Conservation (phyloP, 1,139 yeast genomes). For the Protomyces macrosporus region DNA sequence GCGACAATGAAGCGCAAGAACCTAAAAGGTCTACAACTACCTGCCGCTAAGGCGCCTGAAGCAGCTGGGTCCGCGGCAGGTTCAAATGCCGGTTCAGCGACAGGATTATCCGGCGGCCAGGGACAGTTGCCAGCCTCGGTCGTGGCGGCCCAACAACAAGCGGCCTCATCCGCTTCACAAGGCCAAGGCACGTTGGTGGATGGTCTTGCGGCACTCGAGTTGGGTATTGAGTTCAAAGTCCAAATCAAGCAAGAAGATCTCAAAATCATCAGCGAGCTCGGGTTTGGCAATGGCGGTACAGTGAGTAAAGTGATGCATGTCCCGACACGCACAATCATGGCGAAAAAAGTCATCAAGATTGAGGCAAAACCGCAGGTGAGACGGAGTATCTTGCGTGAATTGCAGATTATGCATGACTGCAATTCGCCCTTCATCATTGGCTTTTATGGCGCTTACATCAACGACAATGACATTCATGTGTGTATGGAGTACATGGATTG, state of each 20-base stretch:
- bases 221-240: constrained; percentile 48
- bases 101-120: not conserved
- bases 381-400: constrained; percentile 80
- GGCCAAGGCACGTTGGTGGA: constrained; percentile 33
- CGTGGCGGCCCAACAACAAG: not conserved
- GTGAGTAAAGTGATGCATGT: constrained; percentile 83
- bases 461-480: constrained; percentile 77
- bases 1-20: constrained; percentile 68
- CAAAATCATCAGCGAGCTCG: constrained; percentile 67
- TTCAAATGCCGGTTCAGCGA: not conserved
- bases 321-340: constrained; percentile 85
- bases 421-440: constrained; percentile 73
- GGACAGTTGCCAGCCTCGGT: not conserved
- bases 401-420: constrained; percentile 87
- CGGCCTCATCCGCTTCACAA: constrained; percentile 30
- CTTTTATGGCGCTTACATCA: constrained; percentile 81
- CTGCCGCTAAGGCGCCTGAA: constrained; percentile 38
- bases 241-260: constrained; percentile 63
- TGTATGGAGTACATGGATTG: constrained; percentile 99
- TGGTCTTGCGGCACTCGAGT: constrained; percentile 40
- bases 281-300: constrained; percentile 90
- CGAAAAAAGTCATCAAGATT: constrained; percentile 76
- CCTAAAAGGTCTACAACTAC: constrained; percentile 61
- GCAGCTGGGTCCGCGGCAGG: constrained; percentile 29
- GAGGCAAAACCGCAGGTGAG: constrained; percentile 78